These are phyloP conservation scores for Aspergillus sp. DNA, from an alignment of 2,329 filamentous ascomycete species.

Conservation along the genomic window DNA sequence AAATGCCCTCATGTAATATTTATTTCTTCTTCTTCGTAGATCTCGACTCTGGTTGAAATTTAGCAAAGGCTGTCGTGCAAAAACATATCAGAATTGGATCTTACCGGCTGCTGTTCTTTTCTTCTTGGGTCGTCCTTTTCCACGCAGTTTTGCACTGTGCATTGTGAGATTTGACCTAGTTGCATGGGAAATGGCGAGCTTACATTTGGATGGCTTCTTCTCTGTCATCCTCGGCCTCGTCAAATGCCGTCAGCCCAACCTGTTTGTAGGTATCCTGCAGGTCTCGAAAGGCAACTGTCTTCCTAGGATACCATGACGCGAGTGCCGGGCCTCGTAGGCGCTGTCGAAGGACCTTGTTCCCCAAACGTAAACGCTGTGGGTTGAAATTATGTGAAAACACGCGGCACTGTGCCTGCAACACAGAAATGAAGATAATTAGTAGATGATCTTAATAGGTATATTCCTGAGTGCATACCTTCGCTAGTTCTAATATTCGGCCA, in stretches of 20 bases:
- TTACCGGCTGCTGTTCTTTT: constrained; percentile 61
- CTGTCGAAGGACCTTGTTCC: constrained; percentile 90
- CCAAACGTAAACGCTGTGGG: constrained; percentile 74
- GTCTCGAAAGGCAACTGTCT: constrained; percentile 69
- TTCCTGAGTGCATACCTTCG: constrained; percentile 62
- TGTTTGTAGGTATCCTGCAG: constrained; percentile 67
- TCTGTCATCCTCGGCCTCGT: constrained; percentile 80
- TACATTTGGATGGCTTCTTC: constrained; percentile 62
- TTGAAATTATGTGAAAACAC: constrained; percentile 93
- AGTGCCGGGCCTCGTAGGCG: constrained; percentile 80
- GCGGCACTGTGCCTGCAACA: constrained; percentile 74
- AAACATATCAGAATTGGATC: neutral
- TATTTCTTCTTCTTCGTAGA: constrained; percentile 31
- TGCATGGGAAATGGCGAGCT: constrained; percentile 29
- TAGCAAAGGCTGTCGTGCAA: neutral
- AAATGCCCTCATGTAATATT: neutral
- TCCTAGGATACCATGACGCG: constrained; percentile 84
- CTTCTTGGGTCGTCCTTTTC: constrained; percentile 88
- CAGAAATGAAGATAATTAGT: neutral
- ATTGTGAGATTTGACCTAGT: neutral
- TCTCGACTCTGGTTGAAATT: constrained; percentile 22
- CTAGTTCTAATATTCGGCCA: constrained; percentile 61
- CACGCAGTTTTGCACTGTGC: constrained; percentile 69
- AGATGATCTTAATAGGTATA: neutral
- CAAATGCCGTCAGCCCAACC: constrained; percentile 65